Percentiles rank a stretch among this genome's conserved stretches.
Conservation (phyloP, 1,284 basidiomycete genomes). For the Uromyces viciae-fabae region DNA sequence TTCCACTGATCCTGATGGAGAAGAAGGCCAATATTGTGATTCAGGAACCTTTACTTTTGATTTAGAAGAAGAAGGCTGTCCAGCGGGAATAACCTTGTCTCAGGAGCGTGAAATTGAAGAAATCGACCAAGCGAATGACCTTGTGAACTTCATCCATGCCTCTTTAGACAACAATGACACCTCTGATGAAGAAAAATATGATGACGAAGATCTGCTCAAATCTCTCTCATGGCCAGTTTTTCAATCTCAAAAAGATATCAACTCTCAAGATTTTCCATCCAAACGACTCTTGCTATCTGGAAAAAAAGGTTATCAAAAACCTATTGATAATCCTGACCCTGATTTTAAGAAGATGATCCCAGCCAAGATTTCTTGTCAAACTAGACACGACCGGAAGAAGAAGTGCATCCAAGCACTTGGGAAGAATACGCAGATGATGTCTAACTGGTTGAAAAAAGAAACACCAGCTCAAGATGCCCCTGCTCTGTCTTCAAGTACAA, state of each 20-base stretch:
- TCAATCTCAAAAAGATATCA: no score
- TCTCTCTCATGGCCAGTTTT: not conserved
- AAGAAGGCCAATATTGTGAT: no score
- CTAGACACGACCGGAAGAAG: not conserved
- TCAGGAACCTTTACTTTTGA: no score
- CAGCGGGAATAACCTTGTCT: no score
- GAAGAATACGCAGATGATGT: not conserved
- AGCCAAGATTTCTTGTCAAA: not conserved
- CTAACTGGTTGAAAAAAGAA: not conserved
- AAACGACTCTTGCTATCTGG: not conserved
- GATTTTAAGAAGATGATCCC: not conserved
- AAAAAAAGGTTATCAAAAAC: not conserved
- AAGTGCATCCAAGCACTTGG: not conserved
- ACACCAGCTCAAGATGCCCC: not conserved
- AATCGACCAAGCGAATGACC: not conserved
- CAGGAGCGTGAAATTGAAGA: not conserved
- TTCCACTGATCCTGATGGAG: no score
- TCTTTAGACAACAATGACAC: not conserved
- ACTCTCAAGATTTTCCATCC: no score
- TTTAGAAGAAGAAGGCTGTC: no score
- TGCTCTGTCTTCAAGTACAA: not conserved
- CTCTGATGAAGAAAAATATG: not conserved
- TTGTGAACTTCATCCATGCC: not conserved
- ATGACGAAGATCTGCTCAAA: not conserved
- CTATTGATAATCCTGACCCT: not conserved